Conservation (phyloP, 1,284 basidiomycete genomes). For the Ceratobasidium sp. region DNA sequence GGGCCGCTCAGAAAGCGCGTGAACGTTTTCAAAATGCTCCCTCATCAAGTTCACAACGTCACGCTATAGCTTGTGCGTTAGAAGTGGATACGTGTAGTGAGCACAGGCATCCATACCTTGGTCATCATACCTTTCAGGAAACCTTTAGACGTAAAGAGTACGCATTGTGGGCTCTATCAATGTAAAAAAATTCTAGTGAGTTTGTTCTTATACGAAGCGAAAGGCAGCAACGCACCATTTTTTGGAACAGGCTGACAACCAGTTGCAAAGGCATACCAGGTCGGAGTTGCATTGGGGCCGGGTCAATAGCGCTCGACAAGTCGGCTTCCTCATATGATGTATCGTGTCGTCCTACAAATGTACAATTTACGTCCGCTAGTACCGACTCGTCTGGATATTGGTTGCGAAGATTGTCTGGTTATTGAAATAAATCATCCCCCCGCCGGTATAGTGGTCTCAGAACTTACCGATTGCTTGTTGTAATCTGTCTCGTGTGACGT, state of each 20-base stretch:
- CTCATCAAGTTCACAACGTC: slow-evolving; percentile 74
- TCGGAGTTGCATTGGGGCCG: slow-evolving; percentile 71
- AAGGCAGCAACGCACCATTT: slow-evolving; percentile 64
- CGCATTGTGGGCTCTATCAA: slow-evolving; percentile 72
- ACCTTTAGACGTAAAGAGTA: slow-evolving; percentile 74
- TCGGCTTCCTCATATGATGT: slow-evolving; percentile 59
- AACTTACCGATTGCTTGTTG: slow-evolving; percentile 66
- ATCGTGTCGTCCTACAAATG: slow-evolving; percentile 44
- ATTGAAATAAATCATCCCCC: slow-evolving; percentile 45
- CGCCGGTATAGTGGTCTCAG: slow-evolving; percentile 59
- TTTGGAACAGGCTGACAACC: slow-evolving; percentile 79
- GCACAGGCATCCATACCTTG: slow-evolving; percentile 52
- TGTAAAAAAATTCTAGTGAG: slow-evolving; percentile 24
- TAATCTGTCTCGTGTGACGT: slow-evolving; percentile 70
- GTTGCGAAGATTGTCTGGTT: slow-evolving; percentile 40
- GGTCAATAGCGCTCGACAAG: slow-evolving; percentile 68
- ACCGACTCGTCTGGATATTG: slow-evolving; percentile 41
- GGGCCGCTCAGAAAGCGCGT: slow-evolving; percentile 54
- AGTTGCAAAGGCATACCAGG: slow-evolving; percentile 76
- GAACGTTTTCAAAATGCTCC: slow-evolving; percentile 70
- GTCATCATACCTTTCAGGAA: slow-evolving; percentile 74
- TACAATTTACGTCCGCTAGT: slow-evolving; percentile 37
- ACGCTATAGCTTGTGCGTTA: slow-evolving; percentile 56
- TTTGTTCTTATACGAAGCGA: slow-evolving; percentile 5
- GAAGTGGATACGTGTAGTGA: not conserved